Percentiles rank a stretch among this genome's conserved stretches.
phyloP scores from a whole-genome alignment of 208 protist species.

The Crithidia mellificae region DNA sequence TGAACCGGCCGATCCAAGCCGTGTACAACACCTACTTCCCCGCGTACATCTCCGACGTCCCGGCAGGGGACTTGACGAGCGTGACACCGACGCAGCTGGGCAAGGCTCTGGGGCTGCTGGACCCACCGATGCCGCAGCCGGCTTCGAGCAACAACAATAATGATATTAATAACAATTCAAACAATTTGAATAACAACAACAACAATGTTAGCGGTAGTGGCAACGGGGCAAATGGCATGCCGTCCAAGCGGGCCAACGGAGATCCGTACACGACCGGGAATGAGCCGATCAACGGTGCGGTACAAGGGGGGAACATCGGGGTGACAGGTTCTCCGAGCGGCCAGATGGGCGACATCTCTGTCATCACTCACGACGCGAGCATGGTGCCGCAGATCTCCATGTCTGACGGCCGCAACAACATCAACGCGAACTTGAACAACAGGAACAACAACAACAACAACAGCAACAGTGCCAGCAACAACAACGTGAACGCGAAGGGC shows the following conservation, averaged over 20 bases:
- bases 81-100: constrained; percentile 39
- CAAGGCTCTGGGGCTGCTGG: constrained; percentile 36
- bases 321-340: neutral
- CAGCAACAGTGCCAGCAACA: constrained; percentile 1
- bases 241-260: neutral
- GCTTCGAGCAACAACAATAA: constrained; percentile 1
- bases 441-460: too few species aligned
- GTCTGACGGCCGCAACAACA: constrained; percentile 4
- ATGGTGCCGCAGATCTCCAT: constrained; percentile 5
- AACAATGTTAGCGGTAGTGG: neutral
- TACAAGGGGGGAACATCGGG: neutral
- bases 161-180: neutral
- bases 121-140: constrained; percentile 34
- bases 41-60: constrained; percentile 79
- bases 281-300: constrained; percentile 15
- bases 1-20: constrained; percentile 40
- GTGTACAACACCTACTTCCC: constrained; percentile 73
- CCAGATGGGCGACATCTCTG: constrained; percentile 9
- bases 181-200: constrained; percentile 10
- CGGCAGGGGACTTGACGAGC: constrained; percentile 40
- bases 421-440: too few species aligned
- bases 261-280: constrained; percentile 2
- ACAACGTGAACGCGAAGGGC: constrained; percentile 5
- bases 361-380: constrained; percentile 16
- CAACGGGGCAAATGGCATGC: neutral